Evolutionary conservation across 352 stramenopile genomes (phyloP).

Genomic region (Globisporangium carolinianum): DNA sequence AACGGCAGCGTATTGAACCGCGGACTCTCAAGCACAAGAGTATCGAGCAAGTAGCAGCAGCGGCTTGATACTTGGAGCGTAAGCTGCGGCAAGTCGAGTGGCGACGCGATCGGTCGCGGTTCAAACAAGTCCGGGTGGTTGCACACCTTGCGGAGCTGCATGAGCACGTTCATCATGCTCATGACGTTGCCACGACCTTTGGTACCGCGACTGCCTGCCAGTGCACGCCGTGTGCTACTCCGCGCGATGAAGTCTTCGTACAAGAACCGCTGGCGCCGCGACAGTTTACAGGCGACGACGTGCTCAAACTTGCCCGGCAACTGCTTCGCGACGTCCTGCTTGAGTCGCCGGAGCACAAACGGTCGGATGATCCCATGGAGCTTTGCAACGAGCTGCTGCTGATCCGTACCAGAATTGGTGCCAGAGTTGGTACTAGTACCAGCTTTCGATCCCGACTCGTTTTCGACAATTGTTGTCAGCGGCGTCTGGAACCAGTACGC

Average conservation of each 20-base stretch:
- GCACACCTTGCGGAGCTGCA: slow-evolving; percentile 97
- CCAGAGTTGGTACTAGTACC: background rate
- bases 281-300: slow-evolving; percentile 93
- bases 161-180: slow-evolving; percentile 99
- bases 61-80: slow-evolving; percentile 21
- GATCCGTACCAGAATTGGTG: background rate
- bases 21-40: slow-evolving; percentile 27
- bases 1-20: slow-evolving; percentile 16
- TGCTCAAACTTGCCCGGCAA: slow-evolving; percentile 97
- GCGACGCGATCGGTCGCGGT: slow-evolving; percentile 91
- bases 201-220: slow-evolving; percentile 78
- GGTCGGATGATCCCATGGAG: slow-evolving; percentile 97
- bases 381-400: slow-evolving; percentile 87
- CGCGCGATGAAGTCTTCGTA: slow-evolving; percentile 99
- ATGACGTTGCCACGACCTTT: slow-evolving; percentile 73
- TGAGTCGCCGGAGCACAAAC: slow-evolving; percentile 95
- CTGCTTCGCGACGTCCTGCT: slow-evolving; percentile 98
- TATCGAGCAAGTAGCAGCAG: slow-evolving; percentile 23
- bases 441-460: slow-evolving; percentile 48
- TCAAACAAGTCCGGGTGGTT: slow-evolving; percentile 99
- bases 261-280: slow-evolving; percentile 92
- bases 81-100: slow-evolving; percentile 78
- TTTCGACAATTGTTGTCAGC: slow-evolving; percentile 82
- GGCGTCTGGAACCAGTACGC: slow-evolving; percentile 98
- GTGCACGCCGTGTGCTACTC: slow-evolving; percentile 89